Base-by-base conservation (phyloP, 1,284 basidiomycete species). In the Sanguinoderma infundibulare region DNA sequence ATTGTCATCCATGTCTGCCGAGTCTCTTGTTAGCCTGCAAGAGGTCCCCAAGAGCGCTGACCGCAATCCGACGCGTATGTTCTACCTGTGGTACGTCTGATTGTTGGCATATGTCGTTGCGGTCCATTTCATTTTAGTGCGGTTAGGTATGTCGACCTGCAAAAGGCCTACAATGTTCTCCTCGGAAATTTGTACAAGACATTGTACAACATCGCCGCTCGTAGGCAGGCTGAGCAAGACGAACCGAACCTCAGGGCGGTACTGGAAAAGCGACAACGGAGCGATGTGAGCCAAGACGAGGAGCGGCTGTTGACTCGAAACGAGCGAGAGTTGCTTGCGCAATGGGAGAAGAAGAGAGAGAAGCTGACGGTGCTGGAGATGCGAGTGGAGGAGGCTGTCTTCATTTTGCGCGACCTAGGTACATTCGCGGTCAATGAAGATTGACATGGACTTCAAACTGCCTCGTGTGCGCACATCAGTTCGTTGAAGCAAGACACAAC, bases 11-110 rank as follows among this genome's bases (percentile, higher is more conserved):
- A 83, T 99, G 57, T 88, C 93, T 8, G 83, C 88, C 9, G 89
- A 95, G 69, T 89, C 87, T 30, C 75, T 98, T 57, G 87, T 98
- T 68, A 94, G 92, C 69, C 90, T 91, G 10, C 94, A 96, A 78
- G 95, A 98, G 74, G 90, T 98, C 3, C 91, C 96, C 3, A 92
- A 91, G 75, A 93, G 87, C 63, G 89, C 91, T 20, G 92, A 96
- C 72, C 90, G 94, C 57, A 92, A 93, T 72, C 92, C 94, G 6
- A 85, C 89, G 0, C 82, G 94, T 49, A 95, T 91, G 50, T 92
- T 94, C 73, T 96, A 93, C 77, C 84, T 98, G 20, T 98, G 95
- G 95, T 93, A 67, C 44, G 81, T 70, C 20, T n/a, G 20, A n/a
- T 15, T 20, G 17, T 20, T 59, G 39, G 36, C 24, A 17, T 53